phyloP scores from a whole-genome alignment of 2,329 filamentous ascomycete species.

The Pestalotiopsis fici region DNA sequence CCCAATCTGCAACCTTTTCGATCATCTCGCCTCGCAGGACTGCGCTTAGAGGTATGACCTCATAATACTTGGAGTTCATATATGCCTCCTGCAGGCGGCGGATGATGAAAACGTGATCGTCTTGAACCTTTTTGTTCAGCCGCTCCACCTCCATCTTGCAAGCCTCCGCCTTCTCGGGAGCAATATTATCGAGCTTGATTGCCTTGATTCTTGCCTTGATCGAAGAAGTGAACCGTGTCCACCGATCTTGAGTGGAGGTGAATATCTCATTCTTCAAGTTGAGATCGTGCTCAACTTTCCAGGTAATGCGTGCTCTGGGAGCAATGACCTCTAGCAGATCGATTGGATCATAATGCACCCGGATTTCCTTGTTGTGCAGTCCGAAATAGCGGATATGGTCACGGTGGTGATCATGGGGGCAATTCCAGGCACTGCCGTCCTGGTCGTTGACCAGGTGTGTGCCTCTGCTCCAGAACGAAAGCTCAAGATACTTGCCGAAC shows the following conservation, averaged over 20 bases:
- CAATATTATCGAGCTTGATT: slow-evolving; percentile 88
- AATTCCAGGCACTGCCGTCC: slow-evolving; percentile 43
- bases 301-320: slow-evolving; percentile 85
- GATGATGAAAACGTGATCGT: slow-evolving; percentile 76
- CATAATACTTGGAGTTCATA: slow-evolving; percentile 92
- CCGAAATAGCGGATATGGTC: slow-evolving; percentile 95
- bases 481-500: slow-evolving; percentile 96
- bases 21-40: slow-evolving; percentile 81
- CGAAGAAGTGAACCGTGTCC: slow-evolving; percentile 84
- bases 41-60: slow-evolving; percentile 90
- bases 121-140: slow-evolving; percentile 76
- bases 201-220: slow-evolving; percentile 81
- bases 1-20: slow-evolving; percentile 92
- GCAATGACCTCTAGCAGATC: slow-evolving; percentile 94
- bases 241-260: slow-evolving; percentile 74
- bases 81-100: slow-evolving; percentile 86
- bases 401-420: slow-evolving; percentile 87
- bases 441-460: slow-evolving; percentile 72
- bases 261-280: slow-evolving; percentile 92
- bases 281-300: slow-evolving; percentile 96
- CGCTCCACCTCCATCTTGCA: slow-evolving; percentile 82
- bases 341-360: slow-evolving; percentile 90
- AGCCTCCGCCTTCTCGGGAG: slow-evolving; percentile 81
- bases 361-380: slow-evolving; percentile 79
- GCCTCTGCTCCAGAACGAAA: slow-evolving; percentile 92